Evolutionary conservation across 2,329 filamentous ascomycete species (phyloP).

Genomic region (Lasiodiplodia hormozganensis): DNA sequence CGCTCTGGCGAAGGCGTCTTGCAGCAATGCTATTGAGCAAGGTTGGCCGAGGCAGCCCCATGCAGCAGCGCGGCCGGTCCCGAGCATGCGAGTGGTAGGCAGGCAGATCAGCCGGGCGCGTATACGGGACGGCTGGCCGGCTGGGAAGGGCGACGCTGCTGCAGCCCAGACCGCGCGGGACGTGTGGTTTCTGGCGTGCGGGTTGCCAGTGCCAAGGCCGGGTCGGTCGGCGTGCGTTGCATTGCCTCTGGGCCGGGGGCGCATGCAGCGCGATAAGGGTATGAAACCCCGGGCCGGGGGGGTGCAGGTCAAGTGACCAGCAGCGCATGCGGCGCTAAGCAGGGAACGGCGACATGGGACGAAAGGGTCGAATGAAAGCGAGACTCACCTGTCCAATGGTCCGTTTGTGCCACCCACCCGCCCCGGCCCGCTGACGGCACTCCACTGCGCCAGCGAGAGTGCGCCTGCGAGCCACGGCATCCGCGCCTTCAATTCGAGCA

Average conservation of each 20-base stretch:
- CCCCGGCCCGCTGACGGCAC: conserved; percentile 75
- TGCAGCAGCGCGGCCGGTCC: conserved; percentile 28
- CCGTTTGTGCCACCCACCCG: conserved; percentile 76
- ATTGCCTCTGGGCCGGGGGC: conserved; percentile 20
- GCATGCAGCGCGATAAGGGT: conserved; percentile 28
- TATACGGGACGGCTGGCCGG: conserved; percentile 28
- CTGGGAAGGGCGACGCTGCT: conserved; percentile 14
- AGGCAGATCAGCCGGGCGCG: conserved; percentile 30
- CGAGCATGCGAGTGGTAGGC: conserved; percentile 29
- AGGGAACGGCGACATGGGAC: conserved; percentile 40
- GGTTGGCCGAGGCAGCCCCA: conserved; percentile 18
- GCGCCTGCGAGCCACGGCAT: conserved; percentile 91
- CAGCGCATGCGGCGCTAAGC: conserved; percentile 60
- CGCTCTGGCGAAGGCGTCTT: conserved; percentile 24
- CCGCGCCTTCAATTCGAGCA: conserved; percentile 76
- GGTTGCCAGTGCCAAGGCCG: conserved; percentile 10
- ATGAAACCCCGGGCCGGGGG: conserved; percentile 25
- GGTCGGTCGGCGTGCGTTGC: conserved; percentile 17
- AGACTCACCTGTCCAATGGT: conserved; percentile 86
- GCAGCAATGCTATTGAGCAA: conserved; percentile 24
- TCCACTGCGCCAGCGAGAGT: conserved; percentile 77
- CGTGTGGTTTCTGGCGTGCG: neutral
- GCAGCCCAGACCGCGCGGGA: conserved; percentile 17
- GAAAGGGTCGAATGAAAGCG: conserved; percentile 36
- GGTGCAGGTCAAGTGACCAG: conserved; percentile 66